A percentile compares a stretch with the other conserved stretches of the same genome.
Conservation (phyloP, 192 early-diverging fungal species). For the Coemansia sp. region DNA sequence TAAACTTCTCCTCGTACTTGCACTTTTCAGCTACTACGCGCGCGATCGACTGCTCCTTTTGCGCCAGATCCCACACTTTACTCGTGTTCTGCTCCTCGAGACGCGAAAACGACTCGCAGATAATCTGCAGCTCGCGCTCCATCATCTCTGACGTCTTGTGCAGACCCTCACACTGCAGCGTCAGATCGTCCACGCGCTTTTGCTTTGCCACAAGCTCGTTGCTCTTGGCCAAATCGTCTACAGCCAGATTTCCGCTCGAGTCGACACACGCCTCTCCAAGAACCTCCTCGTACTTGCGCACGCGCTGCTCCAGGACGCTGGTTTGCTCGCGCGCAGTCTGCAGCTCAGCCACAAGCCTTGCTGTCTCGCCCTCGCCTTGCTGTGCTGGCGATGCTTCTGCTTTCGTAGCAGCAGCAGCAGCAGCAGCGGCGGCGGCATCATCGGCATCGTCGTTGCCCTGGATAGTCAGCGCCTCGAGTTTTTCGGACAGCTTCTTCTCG, state of each 20-base stretch:
- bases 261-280: slow-evolving; percentile 28
- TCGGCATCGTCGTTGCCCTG: slow-evolving; percentile 35
- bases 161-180: slow-evolving; percentile 57
- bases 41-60: slow-evolving; percentile 78
- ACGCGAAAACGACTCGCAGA: slow-evolving; percentile 66
- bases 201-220: slow-evolving; percentile 50
- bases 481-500: slow-evolving; percentile 49
- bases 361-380: slow-evolving; percentile 21
- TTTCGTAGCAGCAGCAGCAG: background rate
- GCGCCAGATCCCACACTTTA: slow-evolving; percentile 72
- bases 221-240: slow-evolving; percentile 13
- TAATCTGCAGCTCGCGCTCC: slow-evolving; percentile 58
- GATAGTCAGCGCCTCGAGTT: slow-evolving; percentile 44
- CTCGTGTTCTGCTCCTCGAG: slow-evolving; percentile 82
- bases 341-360: slow-evolving; percentile 28
- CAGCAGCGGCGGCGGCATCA: slow-evolving; percentile 10
- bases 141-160: slow-evolving; percentile 56
- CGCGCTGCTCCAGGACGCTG: slow-evolving; percentile 32
- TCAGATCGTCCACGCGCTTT: slow-evolving; percentile 55
- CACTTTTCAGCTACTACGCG: slow-evolving; percentile 80
- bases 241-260: slow-evolving; percentile 20
- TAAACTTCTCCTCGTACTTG: slow-evolving; percentile 84
- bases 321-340: slow-evolving; percentile 26
- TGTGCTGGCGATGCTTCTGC: slow-evolving; percentile 18
- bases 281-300: slow-evolving; percentile 49